Conservation (phyloP, 345 rosid genomes). For the Eucalyptus dawsonii region DNA sequence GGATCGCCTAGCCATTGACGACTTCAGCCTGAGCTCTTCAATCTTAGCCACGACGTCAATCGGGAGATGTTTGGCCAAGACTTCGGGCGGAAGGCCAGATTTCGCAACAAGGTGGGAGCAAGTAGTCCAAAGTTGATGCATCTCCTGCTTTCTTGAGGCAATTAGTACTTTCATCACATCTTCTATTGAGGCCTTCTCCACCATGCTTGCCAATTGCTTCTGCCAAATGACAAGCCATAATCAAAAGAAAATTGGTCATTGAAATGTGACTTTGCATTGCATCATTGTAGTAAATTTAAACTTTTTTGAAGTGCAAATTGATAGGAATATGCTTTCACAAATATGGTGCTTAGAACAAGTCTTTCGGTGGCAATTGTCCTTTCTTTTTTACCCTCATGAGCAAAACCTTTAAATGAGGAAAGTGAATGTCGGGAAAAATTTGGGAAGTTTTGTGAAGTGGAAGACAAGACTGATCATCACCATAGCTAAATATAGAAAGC, state of each 20-base stretch:
- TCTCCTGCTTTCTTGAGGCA: slow-evolving; percentile 96
- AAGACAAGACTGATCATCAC: not conserved
- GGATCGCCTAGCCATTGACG: slow-evolving; percentile 14
- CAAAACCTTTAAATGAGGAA: slow-evolving; percentile 36
- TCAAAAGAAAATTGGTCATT: not conserved
- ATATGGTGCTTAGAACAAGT: not conserved
- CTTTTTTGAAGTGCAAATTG: not conserved
- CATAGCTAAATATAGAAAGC: slow-evolving; percentile 1
- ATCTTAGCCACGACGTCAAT: slow-evolving; percentile 38
- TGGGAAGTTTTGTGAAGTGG: not conserved
- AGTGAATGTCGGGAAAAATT: slow-evolving; percentile 19
- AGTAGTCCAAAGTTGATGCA: slow-evolving; percentile 95
- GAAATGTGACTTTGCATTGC: not conserved
- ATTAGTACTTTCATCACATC: slow-evolving; percentile 96
- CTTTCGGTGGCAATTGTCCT: not conserved
- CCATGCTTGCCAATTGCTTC: slow-evolving; percentile 93
- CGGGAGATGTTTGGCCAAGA: slow-evolving; percentile 36
- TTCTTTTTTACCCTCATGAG: slow-evolving; percentile 2
- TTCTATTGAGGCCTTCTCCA: slow-evolving; percentile 94
- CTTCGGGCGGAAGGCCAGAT: slow-evolving; percentile 44
- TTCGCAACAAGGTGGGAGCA: slow-evolving; percentile 96
- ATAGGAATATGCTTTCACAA: not conserved
- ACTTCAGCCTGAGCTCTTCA: slow-evolving; percentile 35
- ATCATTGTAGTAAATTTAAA: not conserved
- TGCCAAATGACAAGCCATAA: slow-evolving; percentile 11